These are phyloP conservation scores for Capsella rubella DNA, from an alignment of 441 rosid genomes.

Conservation along the genomic window DNA sequence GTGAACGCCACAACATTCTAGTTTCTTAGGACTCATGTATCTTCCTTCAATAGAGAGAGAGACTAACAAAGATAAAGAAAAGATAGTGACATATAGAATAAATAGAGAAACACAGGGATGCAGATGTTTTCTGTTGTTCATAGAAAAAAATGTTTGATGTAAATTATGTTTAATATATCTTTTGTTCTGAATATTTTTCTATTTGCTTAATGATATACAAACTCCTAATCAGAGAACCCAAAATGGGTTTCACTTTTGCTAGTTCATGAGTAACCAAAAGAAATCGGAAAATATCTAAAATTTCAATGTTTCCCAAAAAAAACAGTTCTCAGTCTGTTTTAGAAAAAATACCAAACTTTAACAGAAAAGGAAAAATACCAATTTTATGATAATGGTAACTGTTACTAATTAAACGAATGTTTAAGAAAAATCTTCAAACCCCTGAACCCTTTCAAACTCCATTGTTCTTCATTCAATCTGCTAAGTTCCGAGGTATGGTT, in stretches of 20 bases:
- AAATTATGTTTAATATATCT: not conserved
- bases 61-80: slow-evolving; percentile 6
- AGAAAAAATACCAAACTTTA: not conserved
- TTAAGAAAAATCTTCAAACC: not conserved
- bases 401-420: not conserved
- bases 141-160: slow-evolving; percentile 11
- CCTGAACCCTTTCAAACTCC: not conserved
- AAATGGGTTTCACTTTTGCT: not conserved
- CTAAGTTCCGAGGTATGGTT: not conserved
- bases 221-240: not conserved
- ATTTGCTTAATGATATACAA: not conserved
- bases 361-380: not conserved
- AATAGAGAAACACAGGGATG: slow-evolving; percentile 19
- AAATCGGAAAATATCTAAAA: not conserved
- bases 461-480: not conserved
- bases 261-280: not conserved
- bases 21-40: slow-evolving; percentile 30
- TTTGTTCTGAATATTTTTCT: not conserved
- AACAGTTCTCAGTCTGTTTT: not conserved
- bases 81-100: slow-evolving; percentile 32
- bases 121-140: slow-evolving; percentile 23
- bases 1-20: slow-evolving; percentile 63
- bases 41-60: slow-evolving; percentile 2
- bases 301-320: not conserved
- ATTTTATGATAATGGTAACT: not conserved